Base-by-base conservation (phyloP, 164 flowering plant genomes). In the Platanus orientalis region DNA sequence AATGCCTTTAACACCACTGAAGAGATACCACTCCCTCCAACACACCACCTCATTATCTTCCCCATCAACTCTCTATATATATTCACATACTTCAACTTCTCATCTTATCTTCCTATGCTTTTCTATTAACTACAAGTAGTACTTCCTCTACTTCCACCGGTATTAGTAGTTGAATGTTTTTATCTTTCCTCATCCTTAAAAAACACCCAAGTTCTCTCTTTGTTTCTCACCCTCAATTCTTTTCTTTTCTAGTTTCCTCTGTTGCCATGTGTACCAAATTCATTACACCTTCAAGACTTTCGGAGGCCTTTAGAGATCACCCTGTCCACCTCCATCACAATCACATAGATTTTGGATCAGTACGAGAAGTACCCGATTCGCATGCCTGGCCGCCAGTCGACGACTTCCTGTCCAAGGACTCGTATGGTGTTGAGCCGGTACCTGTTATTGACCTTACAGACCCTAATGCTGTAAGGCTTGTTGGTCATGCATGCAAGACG, bases 401-500 rank as follows among this genome's bases (percentile, higher is more conserved):
- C 1, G 54, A 58, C 4, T 3, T 21, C 42, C 47, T 48, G 6
- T 0, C 30, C 48, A 12, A 16, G 16, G 13, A 1, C 28, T 48
- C 28, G 14, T 3, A 24, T 12, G 27, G 57, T 1, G 24, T 21
- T 11, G 20, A 27, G 9, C 65, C 74, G 0, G 32, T 75, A 1
- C 89, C 92, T 0, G 19, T 67, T n/a, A 67, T 86, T 21, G 84
- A 84, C 59, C 75, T 86, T 4, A 20, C 0, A 9, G 77, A 75
- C 25, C 75, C 79, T 1, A 62, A 75, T 25, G 80, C 67, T 0
- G 40, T 32, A 0, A 61, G 69, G 4, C 71, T 62, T 1, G 30
- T 84, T 6, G 68, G 64, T 14, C 66, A 58, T 28, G 90, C 90
- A 27, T 83, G 85, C 32, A 71, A 75, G 45, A 58, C 60, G 20